A percentile compares a stretch with the other conserved stretches of the same genome.
Evolutionary conservation across 1,139 yeast genomes (phyloP).

Genomic region (Taphrina populina): DNA sequence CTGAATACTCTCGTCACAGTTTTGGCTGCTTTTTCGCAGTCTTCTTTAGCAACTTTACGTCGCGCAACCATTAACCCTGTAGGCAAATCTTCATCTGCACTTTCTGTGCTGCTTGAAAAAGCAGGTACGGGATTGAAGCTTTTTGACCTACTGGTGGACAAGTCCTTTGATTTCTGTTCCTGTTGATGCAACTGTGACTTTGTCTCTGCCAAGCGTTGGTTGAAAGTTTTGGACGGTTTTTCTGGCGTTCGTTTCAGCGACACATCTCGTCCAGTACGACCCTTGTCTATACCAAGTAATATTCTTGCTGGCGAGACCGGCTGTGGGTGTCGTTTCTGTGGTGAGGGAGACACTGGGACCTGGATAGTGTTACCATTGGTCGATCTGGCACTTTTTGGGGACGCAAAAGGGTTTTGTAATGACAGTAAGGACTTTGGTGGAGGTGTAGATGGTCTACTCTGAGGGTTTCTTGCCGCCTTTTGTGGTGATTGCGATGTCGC

Average conservation of each 20-base stretch:
- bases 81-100: slow-evolving; percentile 1
- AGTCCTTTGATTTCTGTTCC: slow-evolving; percentile 3
- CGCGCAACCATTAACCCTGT: not conserved
- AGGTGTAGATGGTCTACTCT: slow-evolving; percentile 16
- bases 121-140: slow-evolving; percentile 25
- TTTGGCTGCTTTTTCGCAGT: slow-evolving; percentile 48
- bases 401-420: slow-evolving; percentile 15
- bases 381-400: slow-evolving; percentile 16
- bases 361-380: slow-evolving; percentile 8
- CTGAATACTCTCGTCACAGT: slow-evolving; percentile 49
- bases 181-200: slow-evolving; percentile 4
- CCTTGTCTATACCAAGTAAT: slow-evolving; percentile 35
- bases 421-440: slow-evolving; percentile 10
- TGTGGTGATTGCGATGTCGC: not conserved
- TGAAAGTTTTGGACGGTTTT: slow-evolving; percentile 28
- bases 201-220: slow-evolving; percentile 23
- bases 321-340: slow-evolving; percentile 9
- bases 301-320: slow-evolving; percentile 35
- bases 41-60: slow-evolving; percentile 44
- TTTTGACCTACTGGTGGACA: not conserved
- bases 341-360: slow-evolving; percentile 33
- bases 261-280: slow-evolving; percentile 34
- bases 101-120: not conserved
- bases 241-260: slow-evolving; percentile 29
- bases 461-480: slow-evolving; percentile 1